Percentiles rank a stretch among this genome's conserved stretches.
phyloP scores from a whole-genome alignment of 768 basidiomycete genomes.

The Obba rivulosa region DNA sequence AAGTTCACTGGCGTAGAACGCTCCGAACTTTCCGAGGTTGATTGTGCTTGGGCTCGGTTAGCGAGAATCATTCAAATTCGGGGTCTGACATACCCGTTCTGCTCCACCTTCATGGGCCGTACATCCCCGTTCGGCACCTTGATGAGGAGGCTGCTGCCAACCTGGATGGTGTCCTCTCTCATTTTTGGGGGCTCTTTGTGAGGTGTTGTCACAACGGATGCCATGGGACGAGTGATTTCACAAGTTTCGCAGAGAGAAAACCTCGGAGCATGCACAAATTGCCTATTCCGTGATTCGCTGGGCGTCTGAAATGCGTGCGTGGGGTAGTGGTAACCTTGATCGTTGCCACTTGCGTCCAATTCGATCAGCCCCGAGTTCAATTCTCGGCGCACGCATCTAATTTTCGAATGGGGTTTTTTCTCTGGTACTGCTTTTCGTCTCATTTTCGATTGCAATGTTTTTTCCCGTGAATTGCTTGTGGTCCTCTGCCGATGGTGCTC shows the following conservation, averaged over 20 bases:
- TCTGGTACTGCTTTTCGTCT: too few relatives aligned
- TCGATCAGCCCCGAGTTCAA: constrained; percentile 1
- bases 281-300: constrained; percentile 1
- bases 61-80: not conserved
- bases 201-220: constrained; percentile 21
- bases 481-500: too few relatives aligned
- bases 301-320: not conserved
- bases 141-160: constrained; percentile 75
- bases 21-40: constrained; percentile 80
- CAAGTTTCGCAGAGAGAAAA: not conserved
- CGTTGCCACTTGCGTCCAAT: not conserved
- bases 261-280: constrained; percentile 3
- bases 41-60: constrained; percentile 43
- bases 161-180: constrained; percentile 39
- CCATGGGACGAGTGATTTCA: constrained; percentile 3
- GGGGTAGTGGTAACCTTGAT: constrained; percentile 3
- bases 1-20: constrained; percentile 73
- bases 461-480: too few relatives aligned
- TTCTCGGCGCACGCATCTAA: constrained; percentile 1
- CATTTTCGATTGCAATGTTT: too few relatives aligned
- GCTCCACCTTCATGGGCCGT: constrained; percentile 67
- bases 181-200: constrained; percentile 1
- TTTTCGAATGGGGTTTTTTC: too few relatives aligned
- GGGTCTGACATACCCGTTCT: constrained; percentile 52
- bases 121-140: constrained; percentile 76